Evolutionary conservation across 176 grass and related monocot genomes (phyloP).

Genomic region (Lolium multiflorum): DNA sequence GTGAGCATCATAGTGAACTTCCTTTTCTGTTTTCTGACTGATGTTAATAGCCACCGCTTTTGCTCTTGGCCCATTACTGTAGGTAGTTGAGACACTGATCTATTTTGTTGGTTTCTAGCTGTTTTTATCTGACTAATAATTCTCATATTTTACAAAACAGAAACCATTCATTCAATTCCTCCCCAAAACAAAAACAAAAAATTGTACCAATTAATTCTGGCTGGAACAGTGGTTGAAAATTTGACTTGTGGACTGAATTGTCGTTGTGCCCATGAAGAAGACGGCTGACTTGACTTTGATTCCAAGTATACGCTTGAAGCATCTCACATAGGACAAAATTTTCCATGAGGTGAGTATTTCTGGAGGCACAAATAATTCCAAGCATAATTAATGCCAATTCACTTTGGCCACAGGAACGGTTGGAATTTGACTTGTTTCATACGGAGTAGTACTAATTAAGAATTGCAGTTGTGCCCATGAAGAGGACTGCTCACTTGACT

Average conservation of each 20-base stretch:
- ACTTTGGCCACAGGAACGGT: background rate
- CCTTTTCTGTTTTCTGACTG: background rate
- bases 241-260: constrained; percentile 20
- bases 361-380: background rate
- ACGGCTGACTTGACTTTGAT: constrained; percentile 8
- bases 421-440: background rate
- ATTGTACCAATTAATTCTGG: background rate
- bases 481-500: background rate
- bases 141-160: no score
- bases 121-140: background rate
- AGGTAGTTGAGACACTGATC: background rate
- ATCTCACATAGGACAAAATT: background rate
- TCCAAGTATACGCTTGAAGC: background rate
- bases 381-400: background rate
- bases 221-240: background rate
- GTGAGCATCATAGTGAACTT: constrained; percentile 37
- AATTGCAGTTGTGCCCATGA: background rate
- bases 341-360: background rate
- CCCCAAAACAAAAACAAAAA: background rate
- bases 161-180: background rate
- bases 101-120: constrained; percentile 7
- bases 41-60: background rate
- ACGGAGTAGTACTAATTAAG: background rate
- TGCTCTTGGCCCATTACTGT: background rate
- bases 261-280: background rate